These are phyloP conservation scores for Rhododendron henanense DNA, from an alignment of 148 eudicot genomes.

Conservation along the genomic window DNA sequence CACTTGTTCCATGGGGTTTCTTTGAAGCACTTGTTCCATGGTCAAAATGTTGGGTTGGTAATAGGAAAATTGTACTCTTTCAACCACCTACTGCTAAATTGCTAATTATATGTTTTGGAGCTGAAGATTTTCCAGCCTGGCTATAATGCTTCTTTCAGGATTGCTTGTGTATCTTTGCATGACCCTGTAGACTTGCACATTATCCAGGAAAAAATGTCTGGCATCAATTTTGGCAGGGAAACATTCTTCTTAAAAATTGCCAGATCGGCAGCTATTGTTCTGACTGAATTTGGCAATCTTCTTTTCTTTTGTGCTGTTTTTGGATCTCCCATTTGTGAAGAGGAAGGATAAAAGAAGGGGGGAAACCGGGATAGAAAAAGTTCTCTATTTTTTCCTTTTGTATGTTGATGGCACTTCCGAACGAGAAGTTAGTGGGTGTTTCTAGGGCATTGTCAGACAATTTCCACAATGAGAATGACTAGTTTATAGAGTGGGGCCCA, in stretches of 20 bases:
- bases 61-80: background rate
- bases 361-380: too few species aligned
- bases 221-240: background rate
- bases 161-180: background rate
- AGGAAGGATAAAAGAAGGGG: too few species aligned
- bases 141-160: background rate
- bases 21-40: background rate
- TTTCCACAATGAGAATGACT: background rate
- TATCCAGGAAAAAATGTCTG: background rate
- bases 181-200: background rate
- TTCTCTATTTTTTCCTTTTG: background rate
- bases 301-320: background rate
- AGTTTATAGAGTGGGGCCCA: background rate
- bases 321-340: background rate
- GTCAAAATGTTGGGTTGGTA: constrained; percentile 9
- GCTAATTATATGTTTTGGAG: background rate
- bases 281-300: background rate
- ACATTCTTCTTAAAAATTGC: background rate
- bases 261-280: background rate
- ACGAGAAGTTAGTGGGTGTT: background rate
- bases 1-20: background rate
- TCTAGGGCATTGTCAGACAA: background rate
- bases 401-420: background rate
- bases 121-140: background rate
- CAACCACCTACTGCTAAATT: constrained; percentile 2